A percentile compares a stretch with the other conserved stretches of the same genome.
Evolutionary conservation across 1,284 basidiomycete genomes (phyloP).

Genomic region (Sporisorium reilianum): DNA sequence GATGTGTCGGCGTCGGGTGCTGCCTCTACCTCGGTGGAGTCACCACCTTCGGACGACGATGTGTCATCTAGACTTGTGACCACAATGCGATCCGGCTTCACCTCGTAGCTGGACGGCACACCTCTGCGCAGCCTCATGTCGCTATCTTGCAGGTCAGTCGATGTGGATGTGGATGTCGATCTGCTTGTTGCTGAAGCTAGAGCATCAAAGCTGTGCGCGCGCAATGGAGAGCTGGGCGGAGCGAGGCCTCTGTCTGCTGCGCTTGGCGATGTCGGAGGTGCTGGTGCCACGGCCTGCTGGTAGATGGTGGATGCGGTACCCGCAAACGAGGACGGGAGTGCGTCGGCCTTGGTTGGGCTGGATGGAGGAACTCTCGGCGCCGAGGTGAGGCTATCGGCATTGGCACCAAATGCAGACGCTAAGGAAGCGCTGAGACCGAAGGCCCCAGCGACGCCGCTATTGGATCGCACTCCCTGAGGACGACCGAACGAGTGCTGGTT

Average conservation of each 20-base stretch:
- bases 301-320: constrained; percentile 24
- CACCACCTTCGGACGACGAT: constrained; percentile 37
- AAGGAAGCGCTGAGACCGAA: constrained; percentile 38
- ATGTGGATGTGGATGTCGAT: constrained; percentile 1
- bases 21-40: constrained; percentile 8
- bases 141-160: constrained; percentile 29
- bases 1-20: constrained; percentile 34
- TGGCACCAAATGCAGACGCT: constrained; percentile 17
- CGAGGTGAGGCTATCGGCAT: not conserved
- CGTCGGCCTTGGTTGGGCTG: constrained; percentile 35
- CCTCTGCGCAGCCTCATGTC: constrained; percentile 37
- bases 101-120: constrained; percentile 43
- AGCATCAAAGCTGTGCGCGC: constrained; percentile 12
- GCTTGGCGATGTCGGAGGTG: constrained; percentile 44
- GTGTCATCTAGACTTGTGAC: constrained; percentile 49
- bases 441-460: constrained; percentile 36
- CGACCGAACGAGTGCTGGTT: constrained; percentile 11
- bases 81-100: constrained; percentile 49
- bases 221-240: constrained; percentile 21
- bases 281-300: constrained; percentile 40
- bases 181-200: not conserved
- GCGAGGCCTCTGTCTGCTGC: constrained; percentile 10
- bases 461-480: constrained; percentile 11
- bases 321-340: constrained; percentile 6
- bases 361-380: constrained; percentile 49